phyloP scores from a whole-genome alignment of 345 rosid genomes.

The Pugionium dolabratum region DNA sequence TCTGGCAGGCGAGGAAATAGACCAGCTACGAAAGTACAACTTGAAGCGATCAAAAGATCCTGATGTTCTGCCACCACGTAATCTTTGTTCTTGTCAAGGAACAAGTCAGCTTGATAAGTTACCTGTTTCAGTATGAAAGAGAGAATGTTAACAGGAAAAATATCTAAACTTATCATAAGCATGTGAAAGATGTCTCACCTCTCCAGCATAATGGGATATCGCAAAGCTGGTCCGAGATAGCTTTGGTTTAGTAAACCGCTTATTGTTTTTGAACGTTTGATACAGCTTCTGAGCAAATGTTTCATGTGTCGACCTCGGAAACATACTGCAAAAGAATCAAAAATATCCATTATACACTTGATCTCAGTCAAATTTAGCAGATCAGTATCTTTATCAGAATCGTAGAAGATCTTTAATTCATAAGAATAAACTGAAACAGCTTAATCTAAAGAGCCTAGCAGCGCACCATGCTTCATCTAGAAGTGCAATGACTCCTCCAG shows the following conservation, averaged over 20 bases:
- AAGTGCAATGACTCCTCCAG: slow-evolving; percentile 98
- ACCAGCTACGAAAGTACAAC: slow-evolving; percentile 70
- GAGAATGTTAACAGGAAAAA: slow-evolving; percentile 25
- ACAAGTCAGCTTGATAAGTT: slow-evolving; percentile 82
- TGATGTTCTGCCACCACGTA: slow-evolving; percentile 99
- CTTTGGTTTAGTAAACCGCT: slow-evolving; percentile 97
- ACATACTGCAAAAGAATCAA: slow-evolving; percentile 70
- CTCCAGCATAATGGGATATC: slow-evolving; percentile 98
- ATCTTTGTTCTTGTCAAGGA: slow-evolving; percentile 99
- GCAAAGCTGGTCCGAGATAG: slow-evolving; percentile 95
- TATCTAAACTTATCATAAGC: slow-evolving; percentile 27
- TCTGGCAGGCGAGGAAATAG: slow-evolving; percentile 86
- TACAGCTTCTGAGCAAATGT: slow-evolving; percentile 98
- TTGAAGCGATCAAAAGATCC: slow-evolving; percentile 80
- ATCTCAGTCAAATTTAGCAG: slow-evolving; percentile 15
- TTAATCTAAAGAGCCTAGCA: slow-evolving; percentile 27
- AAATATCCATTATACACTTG: slow-evolving; percentile 25
- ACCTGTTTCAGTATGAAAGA: slow-evolving; percentile 55
- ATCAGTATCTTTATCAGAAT: slow-evolving; percentile 20
- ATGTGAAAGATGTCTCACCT: slow-evolving; percentile 55
- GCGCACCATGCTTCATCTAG: slow-evolving; percentile 98
- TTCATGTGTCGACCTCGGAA: slow-evolving; percentile 97
- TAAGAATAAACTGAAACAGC: slow-evolving; percentile 20
- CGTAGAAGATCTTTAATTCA: slow-evolving; percentile 20
- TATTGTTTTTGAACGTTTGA: slow-evolving; percentile 91